These are phyloP conservation scores for Vaccinium macrocarpon DNA, from an alignment of 148 eudicot genomes.

Conservation along the genomic window DNA sequence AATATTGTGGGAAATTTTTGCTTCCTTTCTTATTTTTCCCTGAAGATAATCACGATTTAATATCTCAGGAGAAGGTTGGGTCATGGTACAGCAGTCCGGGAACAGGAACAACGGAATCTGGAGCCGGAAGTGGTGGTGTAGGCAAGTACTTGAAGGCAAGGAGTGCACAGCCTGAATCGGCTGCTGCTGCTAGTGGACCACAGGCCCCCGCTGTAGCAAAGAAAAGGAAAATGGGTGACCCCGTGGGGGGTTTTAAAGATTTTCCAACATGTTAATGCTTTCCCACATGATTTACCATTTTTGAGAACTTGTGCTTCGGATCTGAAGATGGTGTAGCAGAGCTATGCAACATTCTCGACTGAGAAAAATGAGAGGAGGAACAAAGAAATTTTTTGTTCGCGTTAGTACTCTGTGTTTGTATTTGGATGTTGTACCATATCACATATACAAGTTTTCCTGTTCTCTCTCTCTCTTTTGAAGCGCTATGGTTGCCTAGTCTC, in stretches of 20 bases:
- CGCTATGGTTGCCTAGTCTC: no score
- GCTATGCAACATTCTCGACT: neutral
- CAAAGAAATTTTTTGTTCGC: neutral
- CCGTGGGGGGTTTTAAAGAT: constrained; percentile 48
- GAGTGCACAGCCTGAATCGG: constrained; percentile 38
- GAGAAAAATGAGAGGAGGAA: neutral
- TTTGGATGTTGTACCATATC: neutral
- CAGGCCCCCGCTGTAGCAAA: constrained; percentile 37
- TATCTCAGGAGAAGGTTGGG: constrained; percentile 81
- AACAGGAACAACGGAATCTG: constrained; percentile 45
- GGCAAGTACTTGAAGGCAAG: constrained; percentile 78
- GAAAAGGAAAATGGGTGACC: constrained; percentile 62
- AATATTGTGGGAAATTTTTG: neutral
- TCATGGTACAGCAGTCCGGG: constrained; percentile 97
- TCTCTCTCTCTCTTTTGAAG: no score
- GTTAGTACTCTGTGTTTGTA: neutral
- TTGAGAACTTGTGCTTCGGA: neutral
- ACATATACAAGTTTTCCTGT: neutral
- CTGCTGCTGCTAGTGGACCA: constrained; percentile 28
- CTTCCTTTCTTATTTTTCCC: neutral
- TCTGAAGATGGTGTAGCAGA: neutral
- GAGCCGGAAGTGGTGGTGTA: constrained; percentile 53
- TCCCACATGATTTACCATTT: neutral
- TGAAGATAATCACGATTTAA: neutral
- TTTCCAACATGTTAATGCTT: constrained; percentile 72